Base-by-base conservation (phyloP, 176 grass and related monocot genomes). In the Panicum miliaceum region DNA sequence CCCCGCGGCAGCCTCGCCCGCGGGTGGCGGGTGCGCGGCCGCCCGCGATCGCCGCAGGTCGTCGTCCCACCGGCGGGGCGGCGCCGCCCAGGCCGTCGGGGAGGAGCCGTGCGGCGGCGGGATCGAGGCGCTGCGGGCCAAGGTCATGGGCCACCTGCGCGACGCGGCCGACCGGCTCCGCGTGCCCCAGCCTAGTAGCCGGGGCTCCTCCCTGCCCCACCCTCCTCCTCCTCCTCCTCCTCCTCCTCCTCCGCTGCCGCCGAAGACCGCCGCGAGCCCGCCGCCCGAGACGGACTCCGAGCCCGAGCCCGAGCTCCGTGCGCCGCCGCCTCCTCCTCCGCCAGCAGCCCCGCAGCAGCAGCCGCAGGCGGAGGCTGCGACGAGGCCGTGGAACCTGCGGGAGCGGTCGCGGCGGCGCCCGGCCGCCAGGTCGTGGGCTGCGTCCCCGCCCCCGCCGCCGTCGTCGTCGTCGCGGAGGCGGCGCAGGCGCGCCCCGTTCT, bases 311-410 rank as follows among this genome's bases (percentile, higher is more conserved):
- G 67, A 73, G 67, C 84, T 65, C 50, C 18, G 14, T 13, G 84
- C 68, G 32, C 87, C 77, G 37, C 67, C 86, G 4, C 48, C 80
- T 15, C 64, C 76, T 7, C 77, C 63, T 0, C 62, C 71, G 0
- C 13, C 50, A 0, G 29, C 20, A 13, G 12, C 7, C 25, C 1
- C 34, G 15, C 46, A 57, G 11, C 68, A 60, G 5, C 53, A 69
- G 27, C 3, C 52, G 0, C 64, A 65, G 1, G 43, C 3, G 1
- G 38, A 78, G 22, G 73, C 32, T 0, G 22, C 46, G 1, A 8
- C 54, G 26, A 90, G 75, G 80, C 96, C 93, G 48, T 99, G 96
- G 96, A 96, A 94, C 75, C 91, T 99, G 22, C 85, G 96, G 68
- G 82, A 90, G 73, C 86, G 88, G 7, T 84, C 77, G 72, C 61